Evolutionary conservation across 2,329 filamentous ascomycete species (phyloP).

Genomic region (Chaetoscypha palmicola): DNA sequence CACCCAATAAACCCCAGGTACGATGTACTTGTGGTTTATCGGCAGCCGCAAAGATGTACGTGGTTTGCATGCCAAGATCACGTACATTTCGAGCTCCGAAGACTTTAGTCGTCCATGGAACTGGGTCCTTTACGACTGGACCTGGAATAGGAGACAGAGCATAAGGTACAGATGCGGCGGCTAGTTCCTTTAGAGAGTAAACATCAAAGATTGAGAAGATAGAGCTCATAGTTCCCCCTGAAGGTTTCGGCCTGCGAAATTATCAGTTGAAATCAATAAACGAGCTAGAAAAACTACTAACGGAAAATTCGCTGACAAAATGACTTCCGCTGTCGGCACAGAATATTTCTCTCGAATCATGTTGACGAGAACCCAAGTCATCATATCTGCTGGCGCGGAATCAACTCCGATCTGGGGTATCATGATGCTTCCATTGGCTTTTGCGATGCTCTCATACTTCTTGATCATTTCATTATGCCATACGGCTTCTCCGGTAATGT

Average conservation of each 20-base stretch:
- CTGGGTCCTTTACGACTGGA: constrained; percentile 20
- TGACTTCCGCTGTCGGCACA: constrained; percentile 45
- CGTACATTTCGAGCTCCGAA: constrained; percentile 44
- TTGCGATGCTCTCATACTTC: constrained; percentile 48
- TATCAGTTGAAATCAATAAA: constrained; percentile 4
- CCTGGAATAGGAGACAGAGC: constrained; percentile 48
- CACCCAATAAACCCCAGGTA: constrained; percentile 52
- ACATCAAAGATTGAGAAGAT: constrained; percentile 51
- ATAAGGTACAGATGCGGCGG: constrained; percentile 42
- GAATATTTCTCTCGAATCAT: constrained; percentile 43
- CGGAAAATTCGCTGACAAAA: constrained; percentile 41
- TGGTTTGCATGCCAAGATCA: constrained; percentile 49
- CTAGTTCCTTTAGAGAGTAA: constrained; percentile 43
- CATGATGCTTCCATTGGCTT: constrained; percentile 49
- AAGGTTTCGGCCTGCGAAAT: constrained; percentile 40
- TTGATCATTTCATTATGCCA: constrained; percentile 54
- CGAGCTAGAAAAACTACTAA: constrained; percentile 21
- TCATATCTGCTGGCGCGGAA: constrained; percentile 53
- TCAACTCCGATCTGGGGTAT: constrained; percentile 57
- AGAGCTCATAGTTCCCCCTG: constrained; percentile 64
- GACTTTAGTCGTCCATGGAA: constrained; percentile 39
- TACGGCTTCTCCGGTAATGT: constrained; percentile 54
- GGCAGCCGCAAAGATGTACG: constrained; percentile 42
- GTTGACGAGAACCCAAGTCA: constrained; percentile 44
- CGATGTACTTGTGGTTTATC: constrained; percentile 52